Percentiles rank a stretch among this genome's conserved stretches.
Evolutionary conservation across 2,329 filamentous ascomycete genomes (phyloP).

Genomic region (Cryphonectria parasitica): DNA sequence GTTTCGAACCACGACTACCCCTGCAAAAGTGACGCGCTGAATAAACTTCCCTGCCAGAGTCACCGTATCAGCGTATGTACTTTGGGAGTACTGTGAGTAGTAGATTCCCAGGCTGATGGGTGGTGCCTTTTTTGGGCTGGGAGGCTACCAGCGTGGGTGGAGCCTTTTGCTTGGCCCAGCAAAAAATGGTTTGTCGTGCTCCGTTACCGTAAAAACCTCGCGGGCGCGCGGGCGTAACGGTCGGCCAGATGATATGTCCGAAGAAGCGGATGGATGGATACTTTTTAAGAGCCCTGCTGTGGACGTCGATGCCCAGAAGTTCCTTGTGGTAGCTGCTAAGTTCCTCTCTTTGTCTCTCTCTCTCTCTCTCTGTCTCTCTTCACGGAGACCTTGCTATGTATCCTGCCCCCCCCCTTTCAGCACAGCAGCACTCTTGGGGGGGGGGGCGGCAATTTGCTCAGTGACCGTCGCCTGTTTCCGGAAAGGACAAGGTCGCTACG

Average conservation of each 20-base stretch:
- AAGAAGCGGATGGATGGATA: conserved; percentile 1
- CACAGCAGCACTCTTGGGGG: not conserved
- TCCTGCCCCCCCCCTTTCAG: not conserved
- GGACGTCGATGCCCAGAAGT: not conserved
- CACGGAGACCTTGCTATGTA: not conserved
- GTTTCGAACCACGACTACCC: conserved; percentile 21
- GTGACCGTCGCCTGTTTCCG: not conserved
- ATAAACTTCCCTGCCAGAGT: not conserved
- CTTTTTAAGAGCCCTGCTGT: not conserved
- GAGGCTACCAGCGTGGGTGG: conserved; percentile 21
- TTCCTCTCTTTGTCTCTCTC: not conserved
- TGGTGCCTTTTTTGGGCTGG: conserved; percentile 17
- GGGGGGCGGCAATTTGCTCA: not conserved
- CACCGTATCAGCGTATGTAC: not conserved
- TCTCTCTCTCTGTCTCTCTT: not conserved
- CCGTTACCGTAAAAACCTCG: conserved; percentile 4
- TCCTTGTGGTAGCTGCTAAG: not conserved
- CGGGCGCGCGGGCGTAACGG: conserved; percentile 14
- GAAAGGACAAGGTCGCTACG: not conserved
- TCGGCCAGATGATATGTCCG: conserved; percentile 18
- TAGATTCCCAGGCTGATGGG: conserved; percentile 25
- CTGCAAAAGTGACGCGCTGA: conserved; percentile 10
- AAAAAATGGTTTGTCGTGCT: not conserved
- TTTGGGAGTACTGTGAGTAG: not conserved
- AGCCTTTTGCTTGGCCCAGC: conserved; percentile 26